A percentile compares a stretch with the other conserved stretches of the same genome.
phyloP scores from a whole-genome alignment of 768 basidiomycete genomes.

The Mrakia gelida region DNA sequence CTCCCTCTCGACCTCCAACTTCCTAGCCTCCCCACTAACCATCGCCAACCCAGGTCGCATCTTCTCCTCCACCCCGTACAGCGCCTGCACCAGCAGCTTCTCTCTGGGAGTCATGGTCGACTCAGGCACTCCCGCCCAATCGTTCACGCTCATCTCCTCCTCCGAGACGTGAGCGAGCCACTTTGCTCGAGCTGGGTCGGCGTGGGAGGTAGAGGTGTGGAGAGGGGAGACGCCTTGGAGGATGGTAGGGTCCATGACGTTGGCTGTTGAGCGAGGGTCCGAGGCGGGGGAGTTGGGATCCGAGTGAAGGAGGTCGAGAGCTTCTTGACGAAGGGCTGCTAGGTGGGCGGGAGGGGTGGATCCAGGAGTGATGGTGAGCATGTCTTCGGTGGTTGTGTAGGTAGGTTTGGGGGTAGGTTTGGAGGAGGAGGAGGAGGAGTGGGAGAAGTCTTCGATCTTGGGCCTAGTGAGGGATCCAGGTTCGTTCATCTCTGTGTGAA shows the following conservation, averaged over 20 bases:
- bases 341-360: not conserved
- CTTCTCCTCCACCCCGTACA: constrained; percentile 15
- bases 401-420: no score
- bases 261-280: not conserved
- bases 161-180: not conserved
- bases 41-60: constrained; percentile 13
- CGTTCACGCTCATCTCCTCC: not conserved
- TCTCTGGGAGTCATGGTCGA: constrained; percentile 5
- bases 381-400: not conserved
- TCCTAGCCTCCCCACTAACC: not conserved
- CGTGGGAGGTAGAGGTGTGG: not conserved
- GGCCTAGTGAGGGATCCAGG: constrained; percentile 22
- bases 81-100: constrained; percentile 16
- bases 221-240: not conserved
- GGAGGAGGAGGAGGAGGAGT: not conserved
- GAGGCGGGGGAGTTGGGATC: not conserved
- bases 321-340: not conserved
- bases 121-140: constrained; percentile 23
- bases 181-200: not conserved
- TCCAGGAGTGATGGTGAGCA: not conserved
- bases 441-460: not conserved
- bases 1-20: constrained; percentile 14
- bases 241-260: not conserved
- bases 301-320: not conserved
- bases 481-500: constrained; percentile 31